These are phyloP conservation scores for Hordeum pubiflorum DNA, from an alignment of 202 grass and related monocot genomes.

Conservation along the genomic window DNA sequence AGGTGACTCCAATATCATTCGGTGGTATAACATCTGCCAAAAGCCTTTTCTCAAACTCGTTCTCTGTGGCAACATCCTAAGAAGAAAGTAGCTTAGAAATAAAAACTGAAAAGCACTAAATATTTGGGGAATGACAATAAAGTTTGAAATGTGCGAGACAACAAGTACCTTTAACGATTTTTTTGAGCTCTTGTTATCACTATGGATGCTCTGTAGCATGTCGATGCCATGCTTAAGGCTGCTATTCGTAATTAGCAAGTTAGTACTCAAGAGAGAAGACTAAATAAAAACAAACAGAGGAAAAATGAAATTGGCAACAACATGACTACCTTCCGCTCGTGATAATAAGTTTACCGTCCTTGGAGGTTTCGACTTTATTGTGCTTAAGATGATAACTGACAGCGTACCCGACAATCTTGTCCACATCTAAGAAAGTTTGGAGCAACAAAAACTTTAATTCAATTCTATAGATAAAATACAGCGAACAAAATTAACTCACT, in stretches of 20 bases:
- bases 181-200: conserved; percentile 86
- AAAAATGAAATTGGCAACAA: not conserved
- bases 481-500: conserved; percentile 55
- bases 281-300: conserved; percentile 6
- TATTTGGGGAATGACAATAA: conserved; percentile 6
- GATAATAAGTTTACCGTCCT: conserved; percentile 72
- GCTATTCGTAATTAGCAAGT: conserved; percentile 21
- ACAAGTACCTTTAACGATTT: conserved; percentile 85
- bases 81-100: conserved; percentile 12
- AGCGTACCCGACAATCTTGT: conserved; percentile 91
- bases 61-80: conserved; percentile 97
- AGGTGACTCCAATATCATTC: conserved; percentile 95
- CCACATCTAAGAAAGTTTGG: conserved; percentile 61
- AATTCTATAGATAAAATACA: not conserved
- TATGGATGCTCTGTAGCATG: conserved; percentile 93
- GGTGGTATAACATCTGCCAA: conserved; percentile 92
- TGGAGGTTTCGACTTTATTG: conserved; percentile 56
- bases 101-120: not conserved
- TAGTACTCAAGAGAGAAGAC: conserved; percentile 4
- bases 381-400: conserved; percentile 89
- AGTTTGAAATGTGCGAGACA: not conserved
- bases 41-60: conserved; percentile 99
- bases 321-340: conserved; percentile 49
- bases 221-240: conserved; percentile 83
- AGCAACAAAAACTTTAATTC: conserved; percentile 14